Evolutionary conservation across 352 stramenopile species (phyloP), one percentile per base, ranked within the genome.

Genomic region (Phytophthora rubi): DNA sequence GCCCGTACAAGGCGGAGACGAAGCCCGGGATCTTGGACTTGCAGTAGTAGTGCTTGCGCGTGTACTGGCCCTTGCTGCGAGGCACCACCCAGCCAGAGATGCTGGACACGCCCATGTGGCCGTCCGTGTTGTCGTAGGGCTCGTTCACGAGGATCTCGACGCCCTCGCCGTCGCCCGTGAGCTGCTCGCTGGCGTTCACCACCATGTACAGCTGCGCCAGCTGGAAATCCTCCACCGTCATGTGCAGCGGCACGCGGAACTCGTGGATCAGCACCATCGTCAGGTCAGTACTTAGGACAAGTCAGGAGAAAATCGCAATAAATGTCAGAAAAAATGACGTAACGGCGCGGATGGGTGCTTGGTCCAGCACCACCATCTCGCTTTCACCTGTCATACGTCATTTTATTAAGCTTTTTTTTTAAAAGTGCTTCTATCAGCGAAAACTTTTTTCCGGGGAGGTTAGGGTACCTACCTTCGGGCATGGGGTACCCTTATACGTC

Each of bases 141-240:
- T 95, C 88, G 57, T 96, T 96, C 70, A 93, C 91, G 30, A 96
- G 74, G 61, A 96, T 94, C 70, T 95, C 89, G 55, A 96, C 89
- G 59, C 87, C 87, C 62, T 96, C 89, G 45, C 89, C 89, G 65
- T 90, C 86, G 47, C 88, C 87, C 32, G 89, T 95, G 47, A 93
- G 76, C 73, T 95, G 89, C 68, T 96, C 89, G 57, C 85, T 94
- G 10, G 89, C 89, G 68, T 92, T 88, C 54, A 94, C 85, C 45
- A 95, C 89, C 89, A 96, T 96, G 71, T 88, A 96, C 4, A 96
- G 77, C 81, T 94, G 88, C 35, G 86, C 89, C 69, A 93, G 63
- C 58, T 96, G 86, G 74, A 96, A 96, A 62, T 96, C 89, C 45
- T 92, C 81, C 47, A 96, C 87, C 45, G 74, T 90, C 89, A 96